These are phyloP conservation scores for Epichloe coenophiala DNA, from an alignment of 2,329 filamentous ascomycete species.

Conservation along the genomic window DNA sequence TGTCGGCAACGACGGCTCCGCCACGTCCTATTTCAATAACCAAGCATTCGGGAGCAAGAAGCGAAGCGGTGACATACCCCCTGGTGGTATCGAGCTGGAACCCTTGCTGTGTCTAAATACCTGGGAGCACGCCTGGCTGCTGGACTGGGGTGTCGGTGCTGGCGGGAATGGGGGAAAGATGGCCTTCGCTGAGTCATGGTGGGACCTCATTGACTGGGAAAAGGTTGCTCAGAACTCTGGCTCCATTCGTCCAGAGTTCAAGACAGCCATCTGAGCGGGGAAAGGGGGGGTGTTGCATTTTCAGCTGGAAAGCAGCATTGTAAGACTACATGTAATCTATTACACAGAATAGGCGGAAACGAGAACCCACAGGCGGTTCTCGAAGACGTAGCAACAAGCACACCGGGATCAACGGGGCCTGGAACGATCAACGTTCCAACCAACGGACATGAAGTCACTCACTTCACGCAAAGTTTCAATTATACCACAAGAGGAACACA, in stretches of 20 bases:
- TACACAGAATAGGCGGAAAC: not conserved
- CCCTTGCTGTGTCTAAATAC: conserved; percentile 87
- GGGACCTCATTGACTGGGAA: conserved; percentile 77
- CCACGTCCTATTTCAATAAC: conserved; percentile 26
- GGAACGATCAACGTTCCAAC: too few relatives aligned
- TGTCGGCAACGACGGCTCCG: conserved; percentile 25
- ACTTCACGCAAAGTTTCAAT: not conserved
- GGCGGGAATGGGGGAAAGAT: conserved; percentile 58
- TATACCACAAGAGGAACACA: not conserved
- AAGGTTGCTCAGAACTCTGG: conserved; percentile 40
- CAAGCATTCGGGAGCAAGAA: conserved; percentile 18
- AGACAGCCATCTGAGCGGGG: conserved; percentile 8
- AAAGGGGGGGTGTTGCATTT: too few relatives aligned
- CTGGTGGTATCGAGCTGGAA: conserved; percentile 54
- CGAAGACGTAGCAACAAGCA: not conserved
- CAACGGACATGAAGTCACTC: not conserved
- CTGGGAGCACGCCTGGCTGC: conserved; percentile 89
- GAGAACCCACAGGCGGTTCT: not conserved
- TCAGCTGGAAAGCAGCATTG: conserved; percentile 3
- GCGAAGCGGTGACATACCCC: conserved; percentile 33
- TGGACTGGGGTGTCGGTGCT: conserved; percentile 54
- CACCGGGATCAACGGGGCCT: not conserved
- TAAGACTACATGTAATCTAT: conserved; percentile 1
- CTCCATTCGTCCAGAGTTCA: conserved; percentile 21
- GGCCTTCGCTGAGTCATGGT: conserved; percentile 68